Base-by-base conservation (phyloP, 148 eudicot genomes). In the Vaccinium vitisidaea region DNA sequence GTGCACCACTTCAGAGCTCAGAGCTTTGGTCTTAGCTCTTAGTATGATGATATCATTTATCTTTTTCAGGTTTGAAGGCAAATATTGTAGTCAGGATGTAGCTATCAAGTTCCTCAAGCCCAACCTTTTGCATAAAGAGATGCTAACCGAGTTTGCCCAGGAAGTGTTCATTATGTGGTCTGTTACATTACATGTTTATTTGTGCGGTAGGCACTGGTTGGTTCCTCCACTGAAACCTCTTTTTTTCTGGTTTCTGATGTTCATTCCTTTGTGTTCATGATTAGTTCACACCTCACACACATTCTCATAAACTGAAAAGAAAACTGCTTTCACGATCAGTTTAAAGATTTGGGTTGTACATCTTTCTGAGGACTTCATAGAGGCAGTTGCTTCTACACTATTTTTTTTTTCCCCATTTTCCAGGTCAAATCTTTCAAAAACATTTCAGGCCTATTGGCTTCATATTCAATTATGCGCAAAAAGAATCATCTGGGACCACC, bases 81-180 rank as follows among this genome's bases (percentile, higher is more conserved):
- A 84, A 10, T 94, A 91, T 81, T 85, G 89, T 85, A 93, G 91
- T 82, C 94, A 93, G 76, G 95, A 91, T 84, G 98, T 95, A 77
- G 98, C 98, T 82, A 88, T 95, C 82, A 93, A 93, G 88, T 86
- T 94, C 75, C 91, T 95, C 74, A 93, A 92, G 87, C 84, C 96
- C 16, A 92, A 88, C 75, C 85, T 83, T 56, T 88, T 90, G 49
- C 88, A 86, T 91, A 75, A 85, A 48, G 92, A 92, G 48, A 87
- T 95, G 90, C 86, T 89, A 83, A 88, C 86, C 80, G 96, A 95
- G 79, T 95, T 95, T 86, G 89, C 86, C 52, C 98, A 95, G 76
- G 98, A 95, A 92, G 95, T 95, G 46, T 92, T 87, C 85, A 95
- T 95, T 49, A 89, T 92, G 93, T 93, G 98, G 98, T 95, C 46